Evolutionary conservation across 768 basidiomycete species (phyloP).

Genomic region (Cantharellus anzutake): DNA sequence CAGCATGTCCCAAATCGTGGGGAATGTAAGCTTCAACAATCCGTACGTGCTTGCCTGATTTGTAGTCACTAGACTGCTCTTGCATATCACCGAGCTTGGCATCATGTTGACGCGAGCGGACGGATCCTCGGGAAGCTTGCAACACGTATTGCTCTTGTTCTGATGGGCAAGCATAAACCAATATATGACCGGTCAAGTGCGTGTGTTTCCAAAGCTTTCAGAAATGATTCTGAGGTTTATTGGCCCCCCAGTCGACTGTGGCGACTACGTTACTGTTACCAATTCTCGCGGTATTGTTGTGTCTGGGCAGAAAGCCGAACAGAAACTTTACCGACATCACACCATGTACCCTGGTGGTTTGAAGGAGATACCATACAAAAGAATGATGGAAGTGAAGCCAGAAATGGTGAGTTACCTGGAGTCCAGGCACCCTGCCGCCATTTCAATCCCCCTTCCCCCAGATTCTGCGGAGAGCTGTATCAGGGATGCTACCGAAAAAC

Average conservation of each 20-base stretch:
- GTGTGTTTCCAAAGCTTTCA: slow-evolving; percentile 13
- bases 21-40: slow-evolving; percentile 38
- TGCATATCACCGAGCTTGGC: slow-evolving; percentile 91
- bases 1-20: slow-evolving; percentile 61
- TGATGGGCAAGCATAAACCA: slow-evolving; percentile 99
- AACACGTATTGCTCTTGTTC: slow-evolving; percentile 77
- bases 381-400: slow-evolving; percentile 69
- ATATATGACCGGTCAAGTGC: slow-evolving; percentile 82
- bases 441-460: slow-evolving; percentile 16
- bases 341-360: slow-evolving; percentile 86
- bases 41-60: background rate
- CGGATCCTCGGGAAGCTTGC: slow-evolving; percentile 90
- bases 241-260: slow-evolving; percentile 62
- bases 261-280: slow-evolving; percentile 94
- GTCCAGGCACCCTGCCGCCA: background rate
- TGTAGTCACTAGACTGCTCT: slow-evolving; percentile 58
- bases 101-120: slow-evolving; percentile 80
- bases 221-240: background rate
- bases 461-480: slow-evolving; percentile 92
- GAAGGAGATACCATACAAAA: slow-evolving; percentile 73
- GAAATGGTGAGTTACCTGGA: slow-evolving; percentile 48
- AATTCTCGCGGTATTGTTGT: slow-evolving; percentile 70
- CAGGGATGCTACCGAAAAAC: slow-evolving; percentile 98
- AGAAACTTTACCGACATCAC: slow-evolving; percentile 76
- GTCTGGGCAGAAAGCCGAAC: slow-evolving; percentile 75